These are phyloP conservation scores for Coemansia sp. DNA, from an alignment of 192 early-diverging fungal genomes.

Conservation along the genomic window DNA sequence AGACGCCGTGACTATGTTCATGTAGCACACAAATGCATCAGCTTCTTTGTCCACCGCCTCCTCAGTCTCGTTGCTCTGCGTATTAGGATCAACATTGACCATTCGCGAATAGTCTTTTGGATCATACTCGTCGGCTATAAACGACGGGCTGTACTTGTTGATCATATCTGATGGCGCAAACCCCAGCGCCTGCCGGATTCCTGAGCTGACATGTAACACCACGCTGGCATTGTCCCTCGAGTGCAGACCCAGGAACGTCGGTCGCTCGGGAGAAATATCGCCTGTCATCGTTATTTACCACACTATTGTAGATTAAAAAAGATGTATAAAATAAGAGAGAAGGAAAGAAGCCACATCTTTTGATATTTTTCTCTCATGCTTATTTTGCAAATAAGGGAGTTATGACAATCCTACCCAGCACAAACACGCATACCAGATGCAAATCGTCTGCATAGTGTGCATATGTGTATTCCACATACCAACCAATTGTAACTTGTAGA, in stretches of 20 bases:
- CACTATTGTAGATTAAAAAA: background rate
- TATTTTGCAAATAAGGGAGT: background rate
- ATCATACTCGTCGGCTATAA: background rate
- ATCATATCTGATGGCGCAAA: background rate
- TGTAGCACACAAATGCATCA: background rate
- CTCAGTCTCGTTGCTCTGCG: background rate
- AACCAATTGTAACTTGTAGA: too few species aligned
- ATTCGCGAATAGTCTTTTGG: background rate
- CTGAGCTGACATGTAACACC: background rate
- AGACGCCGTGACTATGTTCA: background rate
- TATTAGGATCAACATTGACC: background rate
- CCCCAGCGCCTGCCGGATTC: background rate
- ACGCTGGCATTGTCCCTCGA: background rate
- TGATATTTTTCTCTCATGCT: too few species aligned
- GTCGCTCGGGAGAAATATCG: background rate
- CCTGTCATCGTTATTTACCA: background rate
- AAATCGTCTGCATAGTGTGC: background rate
- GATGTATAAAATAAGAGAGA: background rate
- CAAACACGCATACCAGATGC: background rate
- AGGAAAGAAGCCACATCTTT: background rate
- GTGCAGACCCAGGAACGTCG: background rate
- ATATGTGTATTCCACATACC: background rate
- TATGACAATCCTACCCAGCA: background rate
- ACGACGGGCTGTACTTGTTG: background rate
- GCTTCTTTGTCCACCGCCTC: background rate